Base-by-base conservation (phyloP, 164 flowering plant species). In the Cinnamomum micranthum region DNA sequence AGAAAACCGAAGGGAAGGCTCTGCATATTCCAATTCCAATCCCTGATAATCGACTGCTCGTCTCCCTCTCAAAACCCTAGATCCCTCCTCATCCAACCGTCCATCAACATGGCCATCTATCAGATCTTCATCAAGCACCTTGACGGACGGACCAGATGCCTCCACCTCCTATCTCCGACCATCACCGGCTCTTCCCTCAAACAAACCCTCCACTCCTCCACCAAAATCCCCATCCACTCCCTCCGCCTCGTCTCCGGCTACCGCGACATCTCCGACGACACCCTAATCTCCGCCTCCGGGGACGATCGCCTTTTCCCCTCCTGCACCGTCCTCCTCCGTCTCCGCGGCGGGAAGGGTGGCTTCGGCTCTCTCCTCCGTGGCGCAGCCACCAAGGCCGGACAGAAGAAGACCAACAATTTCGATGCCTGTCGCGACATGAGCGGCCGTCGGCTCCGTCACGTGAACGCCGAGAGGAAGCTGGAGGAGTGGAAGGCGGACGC, bases 371-470 rank as follows among this genome's bases (percentile, higher is more conserved):
- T 96, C 14, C 86, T 96, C 20, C 85, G 98, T 11, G 99, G 98
- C 1, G 97, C 98, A 11, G 99, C 91, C 28, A 91, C 99, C 12
- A 96, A 95, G 78, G 97, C 97, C 6, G 98, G 99, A 9, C 99
- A 96, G 85, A 95, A 93, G 85, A 96, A 96, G 86, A 96, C 98
- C 14, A 92, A 90, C 78, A 96, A 96, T 73, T 92, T 92, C 79
- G 98, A 96, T 73, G 99, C 99, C 17, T 96, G 99, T 60, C 79
- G 97, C 50, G 99, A 95, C 76, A 95, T 95, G 98, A 93, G 93
- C 71, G 99, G 99, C 12, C 81, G 97, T 77, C 85, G 99, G 80
- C 77, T 95, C 71, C 77, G 97, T 74, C 97, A 96, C 59, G 99
- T 93, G 68, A 93, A 95, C 77, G 97, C 99, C 25, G 98, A 95